A percentile compares a stretch with the other conserved stretches of the same genome.
phyloP scores from a whole-genome alignment of 768 basidiomycete genomes.

The Pisolithus orientalis region DNA sequence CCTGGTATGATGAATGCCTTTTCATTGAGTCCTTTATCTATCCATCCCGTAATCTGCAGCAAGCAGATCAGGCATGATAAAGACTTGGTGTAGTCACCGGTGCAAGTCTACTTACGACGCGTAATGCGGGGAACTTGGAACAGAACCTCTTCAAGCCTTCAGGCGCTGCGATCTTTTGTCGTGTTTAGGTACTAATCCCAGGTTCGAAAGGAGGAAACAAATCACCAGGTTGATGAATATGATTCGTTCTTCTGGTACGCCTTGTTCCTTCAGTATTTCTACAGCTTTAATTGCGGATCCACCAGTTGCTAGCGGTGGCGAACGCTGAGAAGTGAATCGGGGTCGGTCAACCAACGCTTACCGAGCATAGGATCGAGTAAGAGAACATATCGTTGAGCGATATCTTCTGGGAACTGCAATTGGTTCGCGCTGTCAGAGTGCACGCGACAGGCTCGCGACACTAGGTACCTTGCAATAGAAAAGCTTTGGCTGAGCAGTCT shows the following conservation, averaged over 20 bases:
- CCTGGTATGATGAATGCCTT: constrained; percentile 90
- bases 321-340: not conserved
- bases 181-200: not conserved
- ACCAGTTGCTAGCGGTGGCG: constrained; percentile 62
- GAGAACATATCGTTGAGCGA: constrained; percentile 84
- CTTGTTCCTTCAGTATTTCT: constrained; percentile 86
- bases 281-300: constrained; percentile 98
- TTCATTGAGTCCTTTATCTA: constrained; percentile 87
- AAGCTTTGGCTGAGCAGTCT: constrained; percentile 86
- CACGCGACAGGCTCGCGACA: not conserved
- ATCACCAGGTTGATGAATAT: constrained; percentile 90
- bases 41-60: constrained; percentile 86
- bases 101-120: constrained; percentile 52
- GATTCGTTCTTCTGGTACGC: constrained; percentile 91
- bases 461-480: constrained; percentile 75
- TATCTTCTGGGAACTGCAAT: constrained; percentile 83
- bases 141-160: constrained; percentile 85
- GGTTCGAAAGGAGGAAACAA: not conserved
- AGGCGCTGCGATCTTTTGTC: constrained; percentile 72
- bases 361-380: constrained; percentile 98
- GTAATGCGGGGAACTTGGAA: constrained; percentile 62
- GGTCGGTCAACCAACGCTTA: constrained; percentile 27
- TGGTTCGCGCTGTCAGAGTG: not conserved
- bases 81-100: not conserved
- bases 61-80: constrained; percentile 1